Percentiles rank a stretch among this genome's conserved stretches.
Conservation (phyloP, 2,329 filamentous ascomycete genomes). For the Botrytis hyacinthi region DNA sequence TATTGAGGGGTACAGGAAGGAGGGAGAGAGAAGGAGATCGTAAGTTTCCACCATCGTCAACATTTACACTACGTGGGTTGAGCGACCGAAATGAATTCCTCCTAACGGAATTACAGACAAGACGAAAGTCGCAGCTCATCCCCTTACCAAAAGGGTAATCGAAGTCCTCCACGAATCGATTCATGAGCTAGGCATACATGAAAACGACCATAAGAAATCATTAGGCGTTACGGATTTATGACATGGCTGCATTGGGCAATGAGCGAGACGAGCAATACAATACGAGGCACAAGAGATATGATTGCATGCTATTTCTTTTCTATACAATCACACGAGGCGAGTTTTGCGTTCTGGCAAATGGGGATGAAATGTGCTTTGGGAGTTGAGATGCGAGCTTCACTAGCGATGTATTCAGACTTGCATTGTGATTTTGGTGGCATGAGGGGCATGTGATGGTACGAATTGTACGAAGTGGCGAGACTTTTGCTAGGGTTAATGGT, state of each 20-base stretch:
- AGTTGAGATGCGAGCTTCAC: neutral
- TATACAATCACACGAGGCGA: neutral
- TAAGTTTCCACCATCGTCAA: slow-evolving; percentile 47
- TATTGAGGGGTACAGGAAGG: slow-evolving; percentile 81
- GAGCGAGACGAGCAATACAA: neutral
- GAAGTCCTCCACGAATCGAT: slow-evolving; percentile 29
- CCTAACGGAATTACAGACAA: slow-evolving; percentile 14
- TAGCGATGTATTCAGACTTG: neutral
- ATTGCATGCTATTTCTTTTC: neutral
- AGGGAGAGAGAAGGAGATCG: slow-evolving; percentile 81
- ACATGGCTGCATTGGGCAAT: neutral
- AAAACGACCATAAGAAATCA: neutral
- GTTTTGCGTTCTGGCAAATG: neutral
- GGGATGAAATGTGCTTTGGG: neutral
- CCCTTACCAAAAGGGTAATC: slow-evolving; percentile 20
- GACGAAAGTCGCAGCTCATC: slow-evolving; percentile 26
- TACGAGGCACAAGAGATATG: slow-evolving; percentile 11
- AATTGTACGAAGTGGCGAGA: neutral
- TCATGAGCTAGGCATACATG: slow-evolving; percentile 18
- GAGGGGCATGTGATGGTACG: neutral
- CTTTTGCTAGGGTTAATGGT: neutral
- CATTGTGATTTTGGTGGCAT: neutral
- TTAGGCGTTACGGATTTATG: slow-evolving; percentile 6
- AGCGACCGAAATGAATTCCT: neutral
- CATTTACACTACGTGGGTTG: too few species aligned